phyloP scores from a whole-genome alignment of 805 yeast species.

The Torulaspora microellipsoides region DNA sequence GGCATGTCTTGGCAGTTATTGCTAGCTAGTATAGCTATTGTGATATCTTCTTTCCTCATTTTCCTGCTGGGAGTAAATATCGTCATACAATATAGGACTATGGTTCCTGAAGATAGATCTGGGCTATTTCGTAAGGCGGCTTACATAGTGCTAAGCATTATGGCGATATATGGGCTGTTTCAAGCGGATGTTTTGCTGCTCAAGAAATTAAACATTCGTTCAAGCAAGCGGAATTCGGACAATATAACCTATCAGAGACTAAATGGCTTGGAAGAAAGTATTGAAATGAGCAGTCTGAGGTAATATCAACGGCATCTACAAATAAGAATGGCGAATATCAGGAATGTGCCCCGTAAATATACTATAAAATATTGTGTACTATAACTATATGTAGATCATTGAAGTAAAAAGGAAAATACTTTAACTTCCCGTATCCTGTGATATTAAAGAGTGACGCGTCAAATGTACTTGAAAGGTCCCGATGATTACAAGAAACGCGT shows the following conservation, averaged over 20 bases:
- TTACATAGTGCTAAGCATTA: constrained; percentile 17
- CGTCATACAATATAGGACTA: constrained; percentile 35
- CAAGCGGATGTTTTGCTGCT: constrained; percentile 18
- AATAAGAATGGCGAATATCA: no score
- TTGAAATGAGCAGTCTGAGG: constrained; percentile 7
- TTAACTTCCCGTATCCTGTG: no score
- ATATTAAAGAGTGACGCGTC: constrained; percentile 2
- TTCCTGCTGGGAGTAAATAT: constrained; percentile 36
- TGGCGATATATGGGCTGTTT: constrained; percentile 16
- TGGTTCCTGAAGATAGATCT: constrained; percentile 19
- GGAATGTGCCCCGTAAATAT: no score
- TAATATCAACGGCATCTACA: neutral
- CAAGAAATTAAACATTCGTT: constrained; percentile 7
- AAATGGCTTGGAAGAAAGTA: constrained; percentile 5
- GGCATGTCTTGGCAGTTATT: constrained; percentile 23
- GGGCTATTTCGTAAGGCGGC: constrained; percentile 15
- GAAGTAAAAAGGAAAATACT: no score
- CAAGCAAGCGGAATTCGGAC: neutral
- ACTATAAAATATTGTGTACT: no score
- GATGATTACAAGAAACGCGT: constrained; percentile 1
- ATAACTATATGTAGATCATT: no score
- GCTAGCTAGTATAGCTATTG: constrained; percentile 25
- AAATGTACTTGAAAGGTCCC: neutral
- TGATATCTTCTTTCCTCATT: constrained; percentile 26
- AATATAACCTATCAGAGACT: constrained; percentile 6